Evolutionary conservation across 768 basidiomycete species (phyloP).

Genomic region (Fomitopsis serialis): DNA sequence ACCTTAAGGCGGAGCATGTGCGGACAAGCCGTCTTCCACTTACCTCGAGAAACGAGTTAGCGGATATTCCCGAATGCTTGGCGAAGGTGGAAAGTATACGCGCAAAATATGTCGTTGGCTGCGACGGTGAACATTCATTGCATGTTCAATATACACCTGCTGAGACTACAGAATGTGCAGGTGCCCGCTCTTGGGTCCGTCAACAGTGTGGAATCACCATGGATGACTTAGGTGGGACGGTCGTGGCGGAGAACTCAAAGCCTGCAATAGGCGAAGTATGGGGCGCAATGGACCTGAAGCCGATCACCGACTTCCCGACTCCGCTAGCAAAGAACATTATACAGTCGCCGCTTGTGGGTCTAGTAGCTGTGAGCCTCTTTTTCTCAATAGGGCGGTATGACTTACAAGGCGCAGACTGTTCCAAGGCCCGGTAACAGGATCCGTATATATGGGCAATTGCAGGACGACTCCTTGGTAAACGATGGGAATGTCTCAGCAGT

Average conservation of each 20-base stretch:
- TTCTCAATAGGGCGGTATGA: no score
- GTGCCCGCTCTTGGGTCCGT: constrained; percentile 33
- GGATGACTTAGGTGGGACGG: constrained; percentile 34
- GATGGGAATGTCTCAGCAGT: no score
- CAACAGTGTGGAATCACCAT: constrained; percentile 29
- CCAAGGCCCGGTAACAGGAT: constrained; percentile 67
- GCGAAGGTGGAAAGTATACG: constrained; percentile 29
- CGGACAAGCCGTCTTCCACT: background rate
- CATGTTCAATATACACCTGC: background rate
- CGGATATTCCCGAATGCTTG: no score
- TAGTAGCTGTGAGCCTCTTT: background rate
- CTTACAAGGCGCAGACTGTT: no score
- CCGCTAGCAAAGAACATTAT: background rate
- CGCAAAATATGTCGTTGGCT: constrained; percentile 31
- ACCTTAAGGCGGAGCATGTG: constrained; percentile 16
- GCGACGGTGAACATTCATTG: constrained; percentile 22
- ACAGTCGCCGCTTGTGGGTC: background rate
- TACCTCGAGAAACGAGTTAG: background rate
- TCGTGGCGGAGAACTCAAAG: constrained; percentile 27
- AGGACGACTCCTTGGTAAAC: background rate
- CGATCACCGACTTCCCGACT: constrained; percentile 65
- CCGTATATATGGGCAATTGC: constrained; percentile 65
- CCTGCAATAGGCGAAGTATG: constrained; percentile 19
- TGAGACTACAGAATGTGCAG: constrained; percentile 4
- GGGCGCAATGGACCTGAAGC: constrained; percentile 46